These are phyloP conservation scores for Sindora glabra DNA, from an alignment of 306 rosid genomes.

Conservation along the genomic window DNA sequence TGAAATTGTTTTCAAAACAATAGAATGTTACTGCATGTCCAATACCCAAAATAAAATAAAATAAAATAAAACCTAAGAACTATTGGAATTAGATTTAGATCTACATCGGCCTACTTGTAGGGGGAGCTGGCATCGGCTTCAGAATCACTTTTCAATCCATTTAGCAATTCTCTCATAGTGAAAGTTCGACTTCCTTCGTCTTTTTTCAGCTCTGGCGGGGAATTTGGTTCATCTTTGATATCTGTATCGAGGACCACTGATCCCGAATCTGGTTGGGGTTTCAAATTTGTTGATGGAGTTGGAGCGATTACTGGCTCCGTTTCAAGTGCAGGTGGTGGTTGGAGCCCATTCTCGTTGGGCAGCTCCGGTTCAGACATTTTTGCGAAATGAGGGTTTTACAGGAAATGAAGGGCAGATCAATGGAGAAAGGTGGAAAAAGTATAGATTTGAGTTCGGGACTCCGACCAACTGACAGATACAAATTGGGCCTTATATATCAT, in stretches of 20 bases:
- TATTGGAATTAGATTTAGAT: not conserved
- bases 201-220: constrained; percentile 49
- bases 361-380: constrained; percentile 33
- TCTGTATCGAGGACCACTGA: constrained; percentile 19
- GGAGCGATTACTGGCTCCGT: not conserved
- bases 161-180: constrained; percentile 88
- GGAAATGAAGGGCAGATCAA: too few relatives aligned
- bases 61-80: too few relatives aligned
- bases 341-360: constrained; percentile 21
- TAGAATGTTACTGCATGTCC: constrained; percentile 1
- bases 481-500: too few relatives aligned
- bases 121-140: constrained; percentile 36
- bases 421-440: too few relatives aligned
- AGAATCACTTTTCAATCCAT: constrained; percentile 62
- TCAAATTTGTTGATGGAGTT: not conserved
- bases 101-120: constrained; percentile 36
- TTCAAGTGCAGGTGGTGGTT: not conserved
- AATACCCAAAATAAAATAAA: too few relatives aligned
- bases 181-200: constrained; percentile 91
- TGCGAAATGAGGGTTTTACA: not conserved
- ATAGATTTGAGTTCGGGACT: too few relatives aligned
- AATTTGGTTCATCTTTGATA: constrained; percentile 13
- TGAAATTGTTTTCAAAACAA: constrained; percentile 27
- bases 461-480: too few relatives aligned
- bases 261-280: not conserved